Evolutionary conservation across 2,329 filamentous ascomycete genomes (phyloP).

Genomic region (Calonectria pauciramosa): DNA sequence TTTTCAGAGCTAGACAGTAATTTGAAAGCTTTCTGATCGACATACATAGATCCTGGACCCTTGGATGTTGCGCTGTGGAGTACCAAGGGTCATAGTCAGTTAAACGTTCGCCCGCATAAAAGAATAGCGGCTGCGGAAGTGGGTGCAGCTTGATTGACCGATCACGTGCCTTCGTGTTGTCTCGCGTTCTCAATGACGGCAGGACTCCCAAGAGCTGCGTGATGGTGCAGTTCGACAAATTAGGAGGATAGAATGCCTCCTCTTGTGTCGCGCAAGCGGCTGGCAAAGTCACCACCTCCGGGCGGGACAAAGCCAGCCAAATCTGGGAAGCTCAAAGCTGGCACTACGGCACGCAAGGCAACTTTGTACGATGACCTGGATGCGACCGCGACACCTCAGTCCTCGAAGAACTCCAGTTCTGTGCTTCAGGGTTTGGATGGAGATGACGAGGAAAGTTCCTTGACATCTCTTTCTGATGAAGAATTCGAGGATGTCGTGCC

Average conservation of each 20-base stretch:
- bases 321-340: slow-evolving; percentile 36
- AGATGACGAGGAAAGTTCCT: slow-evolving; percentile 59
- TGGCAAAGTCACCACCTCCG: slow-evolving; percentile 61
- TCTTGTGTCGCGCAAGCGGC: slow-evolving; percentile 75
- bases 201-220: background rate
- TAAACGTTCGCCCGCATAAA: background rate
- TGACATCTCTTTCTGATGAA: slow-evolving; percentile 68
- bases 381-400: slow-evolving; percentile 59
- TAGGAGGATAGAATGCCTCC: slow-evolving; percentile 71
- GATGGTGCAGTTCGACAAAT: slow-evolving; percentile 30
- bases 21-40: background rate
- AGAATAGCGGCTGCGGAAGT: background rate
- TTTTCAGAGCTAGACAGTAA: background rate
- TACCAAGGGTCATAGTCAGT: background rate
- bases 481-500: slow-evolving; percentile 65
- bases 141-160: background rate
- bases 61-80: background rate
- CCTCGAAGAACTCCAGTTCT: slow-evolving; percentile 58
- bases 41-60: background rate
- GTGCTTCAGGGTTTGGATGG: slow-evolving; percentile 60
- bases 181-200: slow-evolving; percentile 32
- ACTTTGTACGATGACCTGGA: slow-evolving; percentile 75
- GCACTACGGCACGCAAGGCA: slow-evolving; percentile 58
- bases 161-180: slow-evolving; percentile 39
- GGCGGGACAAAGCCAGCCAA: slow-evolving; percentile 46